phyloP scores from a whole-genome alignment of 2,329 filamentous ascomycete genomes.

The Hypoxylon sp. region DNA sequence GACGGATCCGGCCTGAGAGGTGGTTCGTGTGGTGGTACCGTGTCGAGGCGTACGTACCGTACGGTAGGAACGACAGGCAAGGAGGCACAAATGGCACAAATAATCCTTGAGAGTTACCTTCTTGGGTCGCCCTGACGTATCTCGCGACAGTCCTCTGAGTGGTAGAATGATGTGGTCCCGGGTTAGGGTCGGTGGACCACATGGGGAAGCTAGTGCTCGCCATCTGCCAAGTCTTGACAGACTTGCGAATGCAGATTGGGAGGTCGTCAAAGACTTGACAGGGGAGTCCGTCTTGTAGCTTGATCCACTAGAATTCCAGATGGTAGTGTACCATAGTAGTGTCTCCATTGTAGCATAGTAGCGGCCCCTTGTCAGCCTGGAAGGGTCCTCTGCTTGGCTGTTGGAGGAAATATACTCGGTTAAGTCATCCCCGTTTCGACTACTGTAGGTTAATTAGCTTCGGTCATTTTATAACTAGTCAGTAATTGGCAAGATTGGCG shows the following conservation, averaged over 20 bases:
- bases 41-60: conserved; percentile 7
- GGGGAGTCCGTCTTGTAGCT: conserved; percentile 6
- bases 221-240: conserved; percentile 39
- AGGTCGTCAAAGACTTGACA: conserved; percentile 16
- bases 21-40: conserved; percentile 23
- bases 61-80: conserved; percentile 20
- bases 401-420: conserved; percentile 38
- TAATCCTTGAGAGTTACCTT: conserved; percentile 33
- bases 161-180: conserved; percentile 33
- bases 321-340: background rate
- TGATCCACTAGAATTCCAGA: conserved; percentile 32
- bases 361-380: conserved; percentile 27
- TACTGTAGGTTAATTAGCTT: conserved; percentile 42
- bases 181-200: conserved; percentile 39
- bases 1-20: conserved; percentile 25
- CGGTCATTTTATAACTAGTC: conserved; percentile 30
- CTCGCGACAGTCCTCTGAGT: conserved; percentile 28
- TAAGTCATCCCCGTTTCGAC: conserved; percentile 42
- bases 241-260: conserved; percentile 17
- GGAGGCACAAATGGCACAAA: conserved; percentile 22
- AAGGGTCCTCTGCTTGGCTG: conserved; percentile 31
- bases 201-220: conserved; percentile 43
- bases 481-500: conserved; percentile 31
- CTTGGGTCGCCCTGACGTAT: conserved; percentile 42
- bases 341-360: background rate